Evolutionary conservation across 1,284 basidiomycete species (phyloP), one percentile per base, ranked within the genome.

Genomic region (Sanguinoderma infundibulare): DNA sequence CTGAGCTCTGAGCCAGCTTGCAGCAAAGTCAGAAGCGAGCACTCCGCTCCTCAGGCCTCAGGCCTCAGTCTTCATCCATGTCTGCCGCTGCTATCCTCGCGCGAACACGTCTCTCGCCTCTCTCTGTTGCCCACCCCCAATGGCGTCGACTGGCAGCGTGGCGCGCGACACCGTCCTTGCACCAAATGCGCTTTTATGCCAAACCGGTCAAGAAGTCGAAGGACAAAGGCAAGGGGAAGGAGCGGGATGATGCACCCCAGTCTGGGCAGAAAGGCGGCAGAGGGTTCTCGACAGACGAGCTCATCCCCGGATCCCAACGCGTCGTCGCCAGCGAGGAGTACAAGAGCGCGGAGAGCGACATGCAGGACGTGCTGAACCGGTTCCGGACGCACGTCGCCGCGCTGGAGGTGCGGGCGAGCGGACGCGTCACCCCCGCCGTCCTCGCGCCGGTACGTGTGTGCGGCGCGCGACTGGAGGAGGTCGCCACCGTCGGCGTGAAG

Each of bases 401-500:
- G 22, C 75, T 86, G 38, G 90, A 92, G 74, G 82, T 81, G 20
- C 85, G 91, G n/a, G 90, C 88, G 1, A 85, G 79, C 60, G 91
- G 92, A 36, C 87, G 90, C 36, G 83, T 94, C 60, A 90, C 88
- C 0, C 89, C 91, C 5, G 82, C 82, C 2, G 66, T 94, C 62
- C 81, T 94, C 46, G 78, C 85, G n/a, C 83, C 87, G 0, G 89
- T 94, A 14, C 81, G 83, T 28, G 86, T 94, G 34, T 60, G 63
- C 20, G 67, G 62, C 24, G 72, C 80, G 51, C 78, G 75, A 44
- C 73, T 94, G 39, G 87, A 91, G 44, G 88, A 91, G 57, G 72
- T 93, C 20, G 88, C 91, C 1, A 92, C 90, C 0, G 83, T 94
- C 35, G 91, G 92, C 12, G 86, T 94, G 47, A 80, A 87, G 61